A percentile compares a stretch with the other conserved stretches of the same genome.
These are phyloP conservation scores for Candida freyschussii DNA, from an alignment of 1,139 yeast species.

Conservation along the genomic window DNA sequence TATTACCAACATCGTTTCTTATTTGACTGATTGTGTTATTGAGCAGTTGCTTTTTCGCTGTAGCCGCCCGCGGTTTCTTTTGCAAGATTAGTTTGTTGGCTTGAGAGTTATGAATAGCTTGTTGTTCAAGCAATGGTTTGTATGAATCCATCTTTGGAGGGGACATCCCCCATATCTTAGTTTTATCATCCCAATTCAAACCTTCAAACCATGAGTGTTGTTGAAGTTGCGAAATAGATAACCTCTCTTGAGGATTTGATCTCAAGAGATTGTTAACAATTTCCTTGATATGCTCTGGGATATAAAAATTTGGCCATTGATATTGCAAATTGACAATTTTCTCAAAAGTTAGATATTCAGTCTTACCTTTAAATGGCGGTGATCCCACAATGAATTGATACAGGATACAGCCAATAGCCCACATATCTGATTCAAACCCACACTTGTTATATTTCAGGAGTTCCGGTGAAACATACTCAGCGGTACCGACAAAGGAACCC, in stretches of 20 bases:
- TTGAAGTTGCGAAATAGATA: slow-evolving; percentile 61
- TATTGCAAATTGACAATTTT: slow-evolving; percentile 61
- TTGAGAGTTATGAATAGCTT: slow-evolving; percentile 9
- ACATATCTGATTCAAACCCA: slow-evolving; percentile 69
- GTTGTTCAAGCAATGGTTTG: slow-evolving; percentile 33
- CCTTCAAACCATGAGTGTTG: slow-evolving; percentile 68
- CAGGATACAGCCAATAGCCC: slow-evolving; percentile 80
- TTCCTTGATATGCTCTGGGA: slow-evolving; percentile 43
- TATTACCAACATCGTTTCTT: slow-evolving; percentile 15
- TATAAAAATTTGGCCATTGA: slow-evolving; percentile 45
- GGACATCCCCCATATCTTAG: slow-evolving; percentile 58
- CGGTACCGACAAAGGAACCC: slow-evolving; percentile 82
- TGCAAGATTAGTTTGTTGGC: slow-evolving; percentile 16
- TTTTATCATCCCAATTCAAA: slow-evolving; percentile 59
- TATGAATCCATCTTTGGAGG: slow-evolving; percentile 76
- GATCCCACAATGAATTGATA: slow-evolving; percentile 72
- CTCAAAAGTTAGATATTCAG: slow-evolving; percentile 70
- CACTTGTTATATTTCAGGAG: slow-evolving; percentile 62
- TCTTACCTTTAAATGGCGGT: slow-evolving; percentile 77
- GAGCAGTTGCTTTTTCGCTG: slow-evolving; percentile 34
- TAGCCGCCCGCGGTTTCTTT: slow-evolving; percentile 23
- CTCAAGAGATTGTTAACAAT: slow-evolving; percentile 51
- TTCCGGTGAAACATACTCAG: slow-evolving; percentile 77
- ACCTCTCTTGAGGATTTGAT: slow-evolving; percentile 60
- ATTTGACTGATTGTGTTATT: slow-evolving; percentile 25